Evolutionary conservation across 805 yeast species (phyloP), one percentile per base, ranked within the genome.

Genomic region (Ogataea chonburiensis): DNA sequence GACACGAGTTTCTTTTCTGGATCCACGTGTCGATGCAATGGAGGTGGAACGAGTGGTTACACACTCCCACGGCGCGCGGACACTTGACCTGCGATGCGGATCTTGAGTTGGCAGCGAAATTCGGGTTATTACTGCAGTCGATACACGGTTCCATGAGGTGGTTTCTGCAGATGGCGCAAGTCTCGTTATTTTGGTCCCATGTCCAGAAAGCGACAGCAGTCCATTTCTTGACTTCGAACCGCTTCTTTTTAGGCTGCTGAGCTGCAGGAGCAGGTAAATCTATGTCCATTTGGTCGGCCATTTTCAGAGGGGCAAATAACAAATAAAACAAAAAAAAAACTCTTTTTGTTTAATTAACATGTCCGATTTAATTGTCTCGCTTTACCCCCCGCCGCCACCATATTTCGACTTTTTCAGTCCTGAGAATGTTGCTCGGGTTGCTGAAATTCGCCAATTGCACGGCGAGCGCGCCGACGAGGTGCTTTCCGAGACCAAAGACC

Each of bases 121-220:
- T 35, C 4, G 39, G 37, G 12, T 79, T 64, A 23, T 77, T 75
- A 60, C 77, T 77, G 60, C 99, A 93, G 60, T 89, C 98, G 47
- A 93, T 85, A 60, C 98, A 93, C 12, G 93, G 93, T 55, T 93
- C 99, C 99, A 93, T 93, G 49, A 93, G 74, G 63, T 91, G 97
- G 63, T 91, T 93, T 58, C 98, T 76, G 72, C 99, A 93, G 59
- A 93, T 93, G 24, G 99, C 98, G 70, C 99, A 93, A 37, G 86
- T 87, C 47, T 94, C 98, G 37, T 55, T 56, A 38, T 54, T 68
- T 67, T 56, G 68, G 66, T 74, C 96, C 98, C 98, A 93, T 0
- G 97, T 87, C 99, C 99, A 93, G 59, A 93, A 87, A n/a, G 98
- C 98, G 31, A 93, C 98, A 0, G 98, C 98, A 10, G 96, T 88